Base-by-base conservation (phyloP, 805 yeast genomes). In the Hanseniaspora lachancei region DNA sequence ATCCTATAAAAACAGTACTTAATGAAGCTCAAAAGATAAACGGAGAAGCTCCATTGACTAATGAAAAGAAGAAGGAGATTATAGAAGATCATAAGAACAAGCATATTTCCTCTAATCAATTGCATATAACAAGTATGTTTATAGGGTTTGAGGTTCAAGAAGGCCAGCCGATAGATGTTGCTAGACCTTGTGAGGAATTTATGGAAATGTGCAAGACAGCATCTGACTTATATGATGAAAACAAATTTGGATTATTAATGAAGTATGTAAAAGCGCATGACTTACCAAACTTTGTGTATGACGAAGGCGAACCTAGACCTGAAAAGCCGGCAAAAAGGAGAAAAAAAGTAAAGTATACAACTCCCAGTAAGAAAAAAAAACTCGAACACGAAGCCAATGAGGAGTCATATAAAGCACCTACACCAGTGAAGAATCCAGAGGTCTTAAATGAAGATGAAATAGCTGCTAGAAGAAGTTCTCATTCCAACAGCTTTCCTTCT, bases 111-210 rank as follows among this genome's bases (percentile, higher is more conserved):
- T 61, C 60, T 49, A 61, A 63, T 32, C 66, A 72, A 54, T 70
- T 86, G 13, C 83, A 81, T 65, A 67, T 89, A 3, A 83, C 95
- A 18, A 83, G 86, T 48, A 72, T 89, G 58, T 93, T 78, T 68
- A 79, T 93, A 62, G 98, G 97, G 0, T 70, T 93, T 48, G 82
- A 74, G 49, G 69, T 72, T 46, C 76, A 77, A 52, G 80, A 77
- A 24, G 78, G 74, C 50, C 77, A 79, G 71, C 78, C 81, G 62
- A 75, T 89, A 61, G 96, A 89, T 66, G 83, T 91, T 57, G 95
- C 85, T 63, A 78, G 81, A 60, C 96, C 96, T 20, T 89, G 97
- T 66, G 77, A 86, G 21, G 97, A 93, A 58, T 93, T 91, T 67
- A 88, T 78, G 70, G 81, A 77, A 44, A 70, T 87, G 8, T 87